phyloP scores from a whole-genome alignment of 2,329 filamentous ascomycete species.

The Trichoderma oligosporum region DNA sequence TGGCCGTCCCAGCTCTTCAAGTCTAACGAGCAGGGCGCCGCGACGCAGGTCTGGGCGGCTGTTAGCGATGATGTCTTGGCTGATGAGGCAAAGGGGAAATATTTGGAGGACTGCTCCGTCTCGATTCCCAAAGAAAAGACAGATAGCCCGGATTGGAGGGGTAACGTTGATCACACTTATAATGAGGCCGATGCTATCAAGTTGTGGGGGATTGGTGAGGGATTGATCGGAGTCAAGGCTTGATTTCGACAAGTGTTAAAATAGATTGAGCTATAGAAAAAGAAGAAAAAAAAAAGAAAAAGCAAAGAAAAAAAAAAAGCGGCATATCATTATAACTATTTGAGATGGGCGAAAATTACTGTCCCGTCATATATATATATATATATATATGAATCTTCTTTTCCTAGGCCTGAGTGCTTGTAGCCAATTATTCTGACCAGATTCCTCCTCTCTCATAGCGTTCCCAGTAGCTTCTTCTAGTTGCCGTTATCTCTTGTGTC shows the following conservation, averaged over 20 bases:
- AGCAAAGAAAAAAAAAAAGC: too few species aligned
- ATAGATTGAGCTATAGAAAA: neutral
- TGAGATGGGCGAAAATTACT: neutral
- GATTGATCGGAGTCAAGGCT: constrained; percentile 10
- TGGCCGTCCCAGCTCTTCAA: constrained; percentile 13
- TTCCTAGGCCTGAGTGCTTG: too few species aligned
- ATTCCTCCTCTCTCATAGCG: neutral
- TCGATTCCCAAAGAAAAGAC: neutral
- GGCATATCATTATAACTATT: neutral
- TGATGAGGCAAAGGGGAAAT: constrained; percentile 37
- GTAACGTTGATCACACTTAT: constrained; percentile 16
- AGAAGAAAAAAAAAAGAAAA: too few species aligned
- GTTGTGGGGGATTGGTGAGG: constrained; percentile 12
- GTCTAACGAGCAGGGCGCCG: constrained; percentile 41
- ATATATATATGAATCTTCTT: too few species aligned
- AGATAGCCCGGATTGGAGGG: neutral
- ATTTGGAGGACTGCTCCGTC: constrained; percentile 34
- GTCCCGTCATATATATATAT: neutral
- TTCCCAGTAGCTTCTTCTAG: constrained; percentile 27
- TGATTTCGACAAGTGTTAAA: neutral
- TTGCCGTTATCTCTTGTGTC: constrained; percentile 25
- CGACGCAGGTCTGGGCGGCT: constrained; percentile 43
- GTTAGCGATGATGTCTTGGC: constrained; percentile 32
- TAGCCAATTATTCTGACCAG: neutral
- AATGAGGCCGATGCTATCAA: constrained; percentile 11